Conservation (phyloP, 371 early-diverging fungal genomes). For the Umbelopsis sp. region DNA sequence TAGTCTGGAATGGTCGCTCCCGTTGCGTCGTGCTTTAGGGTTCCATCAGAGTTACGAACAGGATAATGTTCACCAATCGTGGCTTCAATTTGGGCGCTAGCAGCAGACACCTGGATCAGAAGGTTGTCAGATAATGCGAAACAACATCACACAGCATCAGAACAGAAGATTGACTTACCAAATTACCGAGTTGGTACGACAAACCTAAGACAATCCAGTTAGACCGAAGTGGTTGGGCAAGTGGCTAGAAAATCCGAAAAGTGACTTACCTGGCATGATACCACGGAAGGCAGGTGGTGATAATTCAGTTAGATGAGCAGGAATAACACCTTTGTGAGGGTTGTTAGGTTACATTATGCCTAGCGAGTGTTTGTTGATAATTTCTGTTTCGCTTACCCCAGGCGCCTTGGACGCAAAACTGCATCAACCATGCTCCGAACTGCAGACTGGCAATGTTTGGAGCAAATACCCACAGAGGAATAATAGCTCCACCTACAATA, state of each 20-base stretch:
- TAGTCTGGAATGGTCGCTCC: slow-evolving; percentile 65
- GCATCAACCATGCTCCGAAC: slow-evolving; percentile 64
- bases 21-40: slow-evolving; percentile 4
- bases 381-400: slow-evolving; percentile 47
- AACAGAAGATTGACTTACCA: slow-evolving; percentile 43
- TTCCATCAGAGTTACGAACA: slow-evolving; percentile 24
- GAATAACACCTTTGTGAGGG: slow-evolving; percentile 42
- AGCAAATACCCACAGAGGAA: slow-evolving; percentile 70
- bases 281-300: slow-evolving; percentile 68
- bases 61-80: slow-evolving; percentile 54
- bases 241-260: no score
- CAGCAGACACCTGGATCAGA: slow-evolving; percentile 39
- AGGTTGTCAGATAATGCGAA: no score
- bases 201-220: slow-evolving; percentile 20
- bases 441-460: slow-evolving; percentile 47
- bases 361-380: no score
- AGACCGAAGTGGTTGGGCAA: no score
- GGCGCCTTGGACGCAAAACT: slow-evolving; percentile 70
- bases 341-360: no score
- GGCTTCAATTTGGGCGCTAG: slow-evolving; percentile 67
- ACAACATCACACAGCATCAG: no score
- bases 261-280: slow-evolving; percentile 58
- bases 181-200: slow-evolving; percentile 72
- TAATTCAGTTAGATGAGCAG: slow-evolving; percentile 71
- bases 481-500: slow-evolving; percentile 61